phyloP scores from a whole-genome alignment of 2,329 filamentous ascomycete species.

The Phyllosticta citriasiana region DNA sequence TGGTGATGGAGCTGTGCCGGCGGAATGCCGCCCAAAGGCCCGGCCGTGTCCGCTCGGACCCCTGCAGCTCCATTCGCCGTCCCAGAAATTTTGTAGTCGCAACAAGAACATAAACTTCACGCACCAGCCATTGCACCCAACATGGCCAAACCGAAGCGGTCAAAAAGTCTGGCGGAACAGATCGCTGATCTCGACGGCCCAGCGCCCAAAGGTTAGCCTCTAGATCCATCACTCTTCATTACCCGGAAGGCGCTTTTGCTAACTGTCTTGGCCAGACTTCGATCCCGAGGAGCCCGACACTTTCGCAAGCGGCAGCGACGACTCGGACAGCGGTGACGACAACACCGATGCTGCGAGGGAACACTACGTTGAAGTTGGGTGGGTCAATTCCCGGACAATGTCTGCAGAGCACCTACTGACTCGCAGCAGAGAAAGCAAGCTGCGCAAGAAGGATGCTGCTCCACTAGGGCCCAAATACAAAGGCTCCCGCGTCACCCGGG shows the following conservation, averaged over 20 bases:
- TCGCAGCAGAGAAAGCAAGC: conserved; percentile 61
- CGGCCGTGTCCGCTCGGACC: not conserved
- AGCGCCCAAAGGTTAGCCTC: conserved; percentile 19
- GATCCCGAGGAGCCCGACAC: conserved; percentile 65
- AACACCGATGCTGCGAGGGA: conserved; percentile 55
- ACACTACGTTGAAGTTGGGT: conserved; percentile 75
- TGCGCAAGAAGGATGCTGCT: conserved; percentile 61
- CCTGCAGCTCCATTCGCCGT: not conserved
- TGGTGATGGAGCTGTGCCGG: not conserved
- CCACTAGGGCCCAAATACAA: conserved; percentile 70
- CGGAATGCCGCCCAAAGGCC: not conserved
- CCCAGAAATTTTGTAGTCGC: conserved; percentile 4
- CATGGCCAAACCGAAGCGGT: conserved; percentile 29
- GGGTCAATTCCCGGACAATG: conserved; percentile 12
- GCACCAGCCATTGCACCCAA: conserved; percentile 1
- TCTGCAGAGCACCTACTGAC: not conserved
- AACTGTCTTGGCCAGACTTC: conserved; percentile 47
- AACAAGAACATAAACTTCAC: conserved; percentile 16
- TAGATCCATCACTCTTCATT: not conserved
- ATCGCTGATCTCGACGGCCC: conserved; percentile 53
- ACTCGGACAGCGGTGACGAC: conserved; percentile 41
- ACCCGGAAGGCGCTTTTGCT: not conserved
- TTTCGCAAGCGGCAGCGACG: conserved; percentile 45
- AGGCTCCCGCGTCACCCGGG: conserved; percentile 64
- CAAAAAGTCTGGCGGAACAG: conserved; percentile 44